Conservation (phyloP, 2,329 filamentous ascomycete species). For the Alternaria solani region DNA sequence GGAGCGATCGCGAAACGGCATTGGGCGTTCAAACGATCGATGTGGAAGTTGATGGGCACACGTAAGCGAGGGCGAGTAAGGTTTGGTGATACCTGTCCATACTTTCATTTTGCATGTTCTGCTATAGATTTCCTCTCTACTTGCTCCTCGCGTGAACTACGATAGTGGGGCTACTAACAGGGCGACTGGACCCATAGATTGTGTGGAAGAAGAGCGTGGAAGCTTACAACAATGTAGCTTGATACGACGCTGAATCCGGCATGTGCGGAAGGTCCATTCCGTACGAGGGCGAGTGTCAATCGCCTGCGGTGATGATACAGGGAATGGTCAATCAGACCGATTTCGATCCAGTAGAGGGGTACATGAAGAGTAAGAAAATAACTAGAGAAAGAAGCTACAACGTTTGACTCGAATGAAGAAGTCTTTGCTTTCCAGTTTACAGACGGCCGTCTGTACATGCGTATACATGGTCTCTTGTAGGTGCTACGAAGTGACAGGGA, state of each 20-base stretch:
- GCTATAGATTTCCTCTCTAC: not conserved
- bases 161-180: not conserved
- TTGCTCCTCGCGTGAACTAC: not conserved
- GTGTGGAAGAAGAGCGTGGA: not conserved
- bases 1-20: constrained; percentile 5
- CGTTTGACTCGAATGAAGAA: not conserved
- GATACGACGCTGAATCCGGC: constrained; percentile 2
- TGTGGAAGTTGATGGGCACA: not conserved
- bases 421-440: not conserved
- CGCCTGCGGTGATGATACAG: not conserved
- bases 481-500: not conserved
- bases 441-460: not conserved
- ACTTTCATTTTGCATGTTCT: not conserved
- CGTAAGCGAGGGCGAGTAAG: not conserved
- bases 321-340: not conserved
- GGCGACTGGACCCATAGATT: not conserved
- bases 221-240: not conserved
- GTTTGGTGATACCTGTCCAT: not conserved
- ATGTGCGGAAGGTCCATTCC: constrained; percentile 1
- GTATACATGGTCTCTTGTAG: not conserved
- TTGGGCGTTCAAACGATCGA: not conserved
- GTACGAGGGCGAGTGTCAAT: constrained; percentile 1
- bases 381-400: not conserved
- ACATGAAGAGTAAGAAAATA: not conserved
- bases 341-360: not conserved